Evolutionary conservation across 1,139 yeast genomes (phyloP), one percentile per base, ranked within the genome.

Genomic region (Scheffersomyces stambukii): DNA sequence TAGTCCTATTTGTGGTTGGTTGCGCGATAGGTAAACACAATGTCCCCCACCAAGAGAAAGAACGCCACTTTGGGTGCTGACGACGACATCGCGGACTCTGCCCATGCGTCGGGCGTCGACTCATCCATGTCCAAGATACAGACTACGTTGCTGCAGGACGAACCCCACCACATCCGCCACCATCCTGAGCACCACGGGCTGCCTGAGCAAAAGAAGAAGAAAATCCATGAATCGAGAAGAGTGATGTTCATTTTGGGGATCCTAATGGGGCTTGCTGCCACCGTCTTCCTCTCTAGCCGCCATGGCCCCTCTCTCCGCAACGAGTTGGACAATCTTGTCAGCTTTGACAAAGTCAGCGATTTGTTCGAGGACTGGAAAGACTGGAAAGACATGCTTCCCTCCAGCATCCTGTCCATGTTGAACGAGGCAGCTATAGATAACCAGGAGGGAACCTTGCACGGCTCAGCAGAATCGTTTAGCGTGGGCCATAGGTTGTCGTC

Each of bases 401-500:
- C 65, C 0, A 69, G 83, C 1, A 50, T 89, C 10, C 73, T 76
- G 34, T 62, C 74, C 8, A 74, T 84, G 32, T 56, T 89, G 18
- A 59, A 65, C 12, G 88, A 81, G 38, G 57, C 75, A 20, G 73
- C 71, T 31, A 44, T 6, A 7, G 38, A 36, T 19, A 48, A 51
- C 24, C 47, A 48, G 18, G 58, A 52, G 11, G 55, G 58, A 27
- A n/a, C n/a, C n/a, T 52, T 62, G 20, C 61, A 60, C 22, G 81
- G 81, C 21, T 67, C 81, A 4, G 78, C 93, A 5, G 94, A 85
- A 36, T 77, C 86, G 29, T 91, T 91, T 57, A 85, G 93, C 1
- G 95, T 88, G 14, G 98, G 98, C 3, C 73, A 70, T 41, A 66
- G 81, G 29, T 60, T 89, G 64, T 60, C 59, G 14, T 52, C 61